phyloP scores from a whole-genome alignment of 768 basidiomycete species.

The Terana coerulea region DNA sequence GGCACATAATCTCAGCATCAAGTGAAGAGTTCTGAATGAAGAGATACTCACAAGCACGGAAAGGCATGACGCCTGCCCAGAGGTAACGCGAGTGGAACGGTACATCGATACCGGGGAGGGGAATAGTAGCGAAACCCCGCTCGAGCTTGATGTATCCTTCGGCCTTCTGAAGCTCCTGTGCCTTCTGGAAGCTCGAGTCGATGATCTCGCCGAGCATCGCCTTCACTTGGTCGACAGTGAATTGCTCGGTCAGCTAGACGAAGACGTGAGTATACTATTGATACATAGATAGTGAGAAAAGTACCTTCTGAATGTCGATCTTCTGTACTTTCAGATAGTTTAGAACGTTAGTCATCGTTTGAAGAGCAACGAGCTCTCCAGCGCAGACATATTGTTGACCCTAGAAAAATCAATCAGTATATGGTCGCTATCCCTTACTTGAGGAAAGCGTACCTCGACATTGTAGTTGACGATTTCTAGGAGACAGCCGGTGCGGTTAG shows the following conservation, averaged over 20 bases:
- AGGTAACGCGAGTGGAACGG: slow-evolving; percentile 99
- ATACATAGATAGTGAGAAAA: neutral
- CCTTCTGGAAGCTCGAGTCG: slow-evolving; percentile 71
- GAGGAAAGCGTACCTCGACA: slow-evolving; percentile 61
- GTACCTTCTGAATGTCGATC: slow-evolving; percentile 87
- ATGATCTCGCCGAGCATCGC: slow-evolving; percentile 95
- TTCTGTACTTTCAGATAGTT: slow-evolving; percentile 97
- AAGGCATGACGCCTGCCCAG: slow-evolving; percentile 97
- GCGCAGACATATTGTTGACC: slow-evolving; percentile 99
- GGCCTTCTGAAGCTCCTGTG: slow-evolving; percentile 70
- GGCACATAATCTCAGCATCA: slow-evolving; percentile 25
- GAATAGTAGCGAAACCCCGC: slow-evolving; percentile 94
- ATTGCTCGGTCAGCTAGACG: slow-evolving; percentile 76
- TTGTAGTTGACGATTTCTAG: slow-evolving; percentile 99
- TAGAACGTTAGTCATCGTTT: slow-evolving; percentile 92
- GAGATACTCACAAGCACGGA: slow-evolving; percentile 82
- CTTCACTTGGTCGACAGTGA: slow-evolving; percentile 89
- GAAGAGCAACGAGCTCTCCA: slow-evolving; percentile 89
- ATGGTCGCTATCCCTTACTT: neutral
- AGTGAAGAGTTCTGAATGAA: slow-evolving; percentile 1
- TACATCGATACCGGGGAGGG: slow-evolving; percentile 95
- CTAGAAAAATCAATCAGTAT: slow-evolving; percentile 35
- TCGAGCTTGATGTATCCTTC: slow-evolving; percentile 93
- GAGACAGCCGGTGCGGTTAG: slow-evolving; percentile 68
- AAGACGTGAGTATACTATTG: slow-evolving; percentile 1